Evolutionary conservation across 352 stramenopile genomes (phyloP).

Genomic region (Globisporangium orthogonon): DNA sequence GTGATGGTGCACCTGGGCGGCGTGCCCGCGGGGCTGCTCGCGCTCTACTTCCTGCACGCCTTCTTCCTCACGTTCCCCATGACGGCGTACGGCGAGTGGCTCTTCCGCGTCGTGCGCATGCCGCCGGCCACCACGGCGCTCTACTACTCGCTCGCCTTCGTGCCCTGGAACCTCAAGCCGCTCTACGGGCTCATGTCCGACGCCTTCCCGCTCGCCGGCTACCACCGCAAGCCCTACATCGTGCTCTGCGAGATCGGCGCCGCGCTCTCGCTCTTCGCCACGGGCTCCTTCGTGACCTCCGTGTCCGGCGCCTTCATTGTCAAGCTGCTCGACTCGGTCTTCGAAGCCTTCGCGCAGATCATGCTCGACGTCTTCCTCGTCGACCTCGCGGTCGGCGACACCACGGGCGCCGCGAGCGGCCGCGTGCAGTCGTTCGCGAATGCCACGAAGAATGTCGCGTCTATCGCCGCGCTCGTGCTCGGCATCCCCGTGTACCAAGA

Average conservation of each 20-base stretch:
- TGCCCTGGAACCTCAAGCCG: constrained; percentile 84
- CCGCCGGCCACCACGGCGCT: constrained; percentile 63
- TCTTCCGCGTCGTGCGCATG: constrained; percentile 77
- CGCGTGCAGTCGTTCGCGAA: constrained; percentile 69
- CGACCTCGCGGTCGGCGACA: constrained; percentile 45
- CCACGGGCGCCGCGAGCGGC: constrained; percentile 48
- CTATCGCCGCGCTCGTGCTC: constrained; percentile 48
- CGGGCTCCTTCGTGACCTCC: constrained; percentile 43
- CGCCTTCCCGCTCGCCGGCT: constrained; percentile 62
- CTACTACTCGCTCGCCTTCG: constrained; percentile 81
- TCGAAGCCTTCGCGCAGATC: constrained; percentile 73
- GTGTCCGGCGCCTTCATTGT: constrained; percentile 61
- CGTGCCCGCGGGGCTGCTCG: constrained; percentile 48
- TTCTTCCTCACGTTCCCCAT: constrained; percentile 75
- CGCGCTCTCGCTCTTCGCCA: constrained; percentile 47
- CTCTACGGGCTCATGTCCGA: constrained; percentile 77
- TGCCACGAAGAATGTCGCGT: constrained; percentile 56
- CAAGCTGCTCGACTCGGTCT: constrained; percentile 58
- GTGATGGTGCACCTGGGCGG: constrained; percentile 4
- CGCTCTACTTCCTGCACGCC: constrained; percentile 74
- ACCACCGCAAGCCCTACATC: constrained; percentile 83
- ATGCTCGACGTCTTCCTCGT: constrained; percentile 80
- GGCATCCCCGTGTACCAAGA: constrained; percentile 64
- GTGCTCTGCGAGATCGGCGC: constrained; percentile 56
- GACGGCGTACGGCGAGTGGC: constrained; percentile 70